A percentile compares a stretch with the other conserved stretches of the same genome.
Conservation (phyloP, 306 rosid species). For the Fragaria vesca region DNA sequence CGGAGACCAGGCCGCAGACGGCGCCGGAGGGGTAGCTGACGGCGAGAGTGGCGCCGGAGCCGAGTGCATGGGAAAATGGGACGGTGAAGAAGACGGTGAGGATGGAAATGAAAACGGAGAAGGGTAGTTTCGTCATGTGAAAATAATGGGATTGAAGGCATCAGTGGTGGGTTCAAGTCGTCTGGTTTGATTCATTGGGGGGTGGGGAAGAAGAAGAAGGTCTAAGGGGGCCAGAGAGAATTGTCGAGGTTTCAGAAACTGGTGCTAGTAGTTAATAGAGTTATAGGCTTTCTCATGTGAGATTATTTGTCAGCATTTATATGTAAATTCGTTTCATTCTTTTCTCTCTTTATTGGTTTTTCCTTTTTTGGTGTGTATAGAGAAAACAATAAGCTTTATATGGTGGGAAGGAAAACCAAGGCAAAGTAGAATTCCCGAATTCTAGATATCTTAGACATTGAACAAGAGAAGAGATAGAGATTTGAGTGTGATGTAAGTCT, state of each 20-base stretch:
- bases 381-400: background rate
- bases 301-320: background rate
- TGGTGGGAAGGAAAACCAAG: background rate
- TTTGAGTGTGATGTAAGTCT: background rate
- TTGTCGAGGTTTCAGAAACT: background rate
- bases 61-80: slow-evolving; percentile 45
- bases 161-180: slow-evolving; percentile 32
- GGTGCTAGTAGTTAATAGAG: background rate
- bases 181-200: slow-evolving; percentile 60
- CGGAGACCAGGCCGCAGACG: slow-evolving; percentile 72
- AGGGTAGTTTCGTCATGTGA: slow-evolving; percentile 60
- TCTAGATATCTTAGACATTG: background rate
- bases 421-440: background rate
- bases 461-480: background rate
- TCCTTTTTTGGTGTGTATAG: background rate
- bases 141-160: slow-evolving; percentile 26
- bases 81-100: slow-evolving; percentile 10
- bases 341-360: background rate
- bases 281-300: background rate
- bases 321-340: background rate
- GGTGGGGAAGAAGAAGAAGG: slow-evolving; percentile 7
- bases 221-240: slow-evolving; percentile 1
- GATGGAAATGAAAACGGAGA: slow-evolving; percentile 14
- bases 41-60: slow-evolving; percentile 78
- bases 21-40: slow-evolving; percentile 46